Evolutionary conservation across 495 filamentous ascomycete species (phyloP).

Genomic region (Annulohypoxylon nitens): DNA sequence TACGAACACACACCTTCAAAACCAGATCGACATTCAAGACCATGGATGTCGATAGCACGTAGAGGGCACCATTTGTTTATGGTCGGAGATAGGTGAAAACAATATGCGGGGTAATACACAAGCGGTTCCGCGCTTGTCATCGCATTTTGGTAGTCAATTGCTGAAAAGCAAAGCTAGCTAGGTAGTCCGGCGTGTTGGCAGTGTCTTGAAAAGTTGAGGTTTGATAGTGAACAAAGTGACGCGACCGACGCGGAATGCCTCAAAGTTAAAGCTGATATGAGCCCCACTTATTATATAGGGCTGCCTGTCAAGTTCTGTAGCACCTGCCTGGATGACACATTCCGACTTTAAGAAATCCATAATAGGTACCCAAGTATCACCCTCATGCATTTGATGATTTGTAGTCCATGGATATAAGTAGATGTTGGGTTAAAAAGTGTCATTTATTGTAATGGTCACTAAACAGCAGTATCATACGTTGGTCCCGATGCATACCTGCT

Average conservation of each 20-base stretch:
- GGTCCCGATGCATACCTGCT: constrained; percentile 15
- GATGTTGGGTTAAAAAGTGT: not conserved
- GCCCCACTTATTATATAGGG: constrained; percentile 32
- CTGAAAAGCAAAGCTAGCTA: constrained; percentile 33
- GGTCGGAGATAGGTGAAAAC: constrained; percentile 86
- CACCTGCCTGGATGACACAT: not conserved
- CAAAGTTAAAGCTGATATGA: not conserved
- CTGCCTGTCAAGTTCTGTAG: not conserved
- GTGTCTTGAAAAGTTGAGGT: constrained; percentile 33
- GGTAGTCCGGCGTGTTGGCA: not conserved
- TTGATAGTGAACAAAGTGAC: constrained; percentile 30
- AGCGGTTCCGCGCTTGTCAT: constrained; percentile 62
- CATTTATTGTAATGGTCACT: constrained; percentile 5
- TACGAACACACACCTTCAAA: constrained; percentile 76
- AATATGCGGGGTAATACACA: constrained; percentile 80
- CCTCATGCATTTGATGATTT: not conserved
- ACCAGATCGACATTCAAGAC: constrained; percentile 67
- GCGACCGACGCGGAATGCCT: constrained; percentile 21
- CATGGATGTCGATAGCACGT: constrained; percentile 74
- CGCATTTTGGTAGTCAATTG: constrained; percentile 55
- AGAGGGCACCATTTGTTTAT: constrained; percentile 87
- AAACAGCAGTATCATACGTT: constrained; percentile 2
- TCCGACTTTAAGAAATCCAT: not conserved
- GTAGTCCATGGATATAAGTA: too few species aligned
- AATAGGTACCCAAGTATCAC: constrained; percentile 4